phyloP scores from a whole-genome alignment of 1,284 basidiomycete genomes.

The Laetiporus sulphureus region DNA sequence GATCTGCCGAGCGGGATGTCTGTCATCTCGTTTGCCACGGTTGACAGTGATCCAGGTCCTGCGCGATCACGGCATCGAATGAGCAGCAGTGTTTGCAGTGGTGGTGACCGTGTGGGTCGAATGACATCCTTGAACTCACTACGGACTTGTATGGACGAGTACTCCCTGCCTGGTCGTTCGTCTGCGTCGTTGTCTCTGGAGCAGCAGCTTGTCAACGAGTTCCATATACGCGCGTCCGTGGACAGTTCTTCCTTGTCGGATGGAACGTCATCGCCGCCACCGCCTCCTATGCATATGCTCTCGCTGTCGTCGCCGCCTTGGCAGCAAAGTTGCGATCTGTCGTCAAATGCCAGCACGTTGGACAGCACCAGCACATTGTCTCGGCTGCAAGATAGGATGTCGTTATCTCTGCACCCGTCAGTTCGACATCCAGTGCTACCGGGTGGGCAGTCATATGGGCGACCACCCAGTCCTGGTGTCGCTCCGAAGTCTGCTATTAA shows the following conservation, averaged over 20 bases:
- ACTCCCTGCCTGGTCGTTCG: slow-evolving; percentile 65
- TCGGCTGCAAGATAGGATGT: slow-evolving; percentile 23
- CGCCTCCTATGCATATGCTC: slow-evolving; percentile 66
- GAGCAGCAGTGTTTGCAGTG: slow-evolving; percentile 42
- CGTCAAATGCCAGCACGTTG: slow-evolving; percentile 19
- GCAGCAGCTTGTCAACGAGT: slow-evolving; percentile 74
- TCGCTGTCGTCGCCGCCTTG: slow-evolving; percentile 57
- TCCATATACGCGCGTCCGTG: slow-evolving; percentile 67
- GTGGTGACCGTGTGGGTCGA: slow-evolving; percentile 66
- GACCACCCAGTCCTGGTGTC: slow-evolving; percentile 44
- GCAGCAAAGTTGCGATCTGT: slow-evolving; percentile 20
- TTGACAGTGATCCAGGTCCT: slow-evolving; percentile 81
- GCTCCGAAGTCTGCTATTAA: slow-evolving; percentile 70
- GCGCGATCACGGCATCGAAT: slow-evolving; percentile 53
- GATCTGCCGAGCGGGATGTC: slow-evolving; percentile 75
- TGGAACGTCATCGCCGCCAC: slow-evolving; percentile 45
- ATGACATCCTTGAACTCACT: slow-evolving; percentile 74
- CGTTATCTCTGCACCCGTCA: slow-evolving; percentile 40
- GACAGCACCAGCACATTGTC: slow-evolving; percentile 18
- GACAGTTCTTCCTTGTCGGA: slow-evolving; percentile 55
- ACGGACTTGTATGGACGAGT: slow-evolving; percentile 63
- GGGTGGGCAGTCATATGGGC: slow-evolving; percentile 19
- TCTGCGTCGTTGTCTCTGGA: slow-evolving; percentile 81
- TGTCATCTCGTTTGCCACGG: slow-evolving; percentile 69
- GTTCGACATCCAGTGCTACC: slow-evolving; percentile 34